A percentile compares a stretch with the other conserved stretches of the same genome.
Conservation (phyloP, 163 green algal species). For the Chlamydomonas reinhardtii region DNA sequence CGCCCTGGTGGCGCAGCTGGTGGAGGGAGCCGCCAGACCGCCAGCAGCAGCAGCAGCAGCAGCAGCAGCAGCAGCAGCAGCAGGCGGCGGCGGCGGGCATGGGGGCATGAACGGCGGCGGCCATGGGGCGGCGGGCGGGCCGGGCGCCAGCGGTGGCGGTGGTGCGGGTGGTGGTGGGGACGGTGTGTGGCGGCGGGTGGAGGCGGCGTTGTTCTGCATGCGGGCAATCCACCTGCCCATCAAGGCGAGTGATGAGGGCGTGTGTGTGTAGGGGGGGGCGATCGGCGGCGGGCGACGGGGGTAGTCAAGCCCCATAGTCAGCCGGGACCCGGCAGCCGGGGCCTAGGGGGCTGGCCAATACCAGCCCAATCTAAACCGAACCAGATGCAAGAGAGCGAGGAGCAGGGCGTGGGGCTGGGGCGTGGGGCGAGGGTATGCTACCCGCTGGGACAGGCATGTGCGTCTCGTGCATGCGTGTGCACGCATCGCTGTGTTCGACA, state of each 20-base stretch:
- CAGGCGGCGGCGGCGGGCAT: not conserved
- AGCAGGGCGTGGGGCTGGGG: too few species aligned
- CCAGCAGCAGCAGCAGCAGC: too few species aligned
- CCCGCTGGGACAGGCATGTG: too few species aligned
- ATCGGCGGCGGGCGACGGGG: not conserved
- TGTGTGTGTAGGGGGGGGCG: not conserved
- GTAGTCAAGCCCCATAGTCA: too few species aligned
- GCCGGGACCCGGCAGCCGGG: too few species aligned
- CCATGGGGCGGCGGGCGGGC: not conserved
- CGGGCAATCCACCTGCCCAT: conserved; percentile 44
- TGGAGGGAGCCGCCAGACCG: not conserved
- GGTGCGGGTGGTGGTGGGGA: not conserved
- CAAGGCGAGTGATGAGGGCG: not conserved
- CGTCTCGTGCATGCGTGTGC: too few species aligned
- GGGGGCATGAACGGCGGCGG: not conserved
- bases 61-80: not conserved
- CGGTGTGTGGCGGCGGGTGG: conserved; percentile 39
- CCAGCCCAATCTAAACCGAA: too few species aligned
- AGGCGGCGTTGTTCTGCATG: conserved; percentile 62
- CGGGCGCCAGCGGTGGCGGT: not conserved
- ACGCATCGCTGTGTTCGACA: too few species aligned
- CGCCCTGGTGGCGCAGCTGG: conserved; percentile 2
- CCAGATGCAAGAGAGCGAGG: too few species aligned
- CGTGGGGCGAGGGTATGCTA: too few species aligned
- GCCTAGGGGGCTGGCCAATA: too few species aligned